These are phyloP conservation scores for Sphagnurus paluster DNA, from an alignment of 1,284 basidiomycete species.

Conservation along the genomic window DNA sequence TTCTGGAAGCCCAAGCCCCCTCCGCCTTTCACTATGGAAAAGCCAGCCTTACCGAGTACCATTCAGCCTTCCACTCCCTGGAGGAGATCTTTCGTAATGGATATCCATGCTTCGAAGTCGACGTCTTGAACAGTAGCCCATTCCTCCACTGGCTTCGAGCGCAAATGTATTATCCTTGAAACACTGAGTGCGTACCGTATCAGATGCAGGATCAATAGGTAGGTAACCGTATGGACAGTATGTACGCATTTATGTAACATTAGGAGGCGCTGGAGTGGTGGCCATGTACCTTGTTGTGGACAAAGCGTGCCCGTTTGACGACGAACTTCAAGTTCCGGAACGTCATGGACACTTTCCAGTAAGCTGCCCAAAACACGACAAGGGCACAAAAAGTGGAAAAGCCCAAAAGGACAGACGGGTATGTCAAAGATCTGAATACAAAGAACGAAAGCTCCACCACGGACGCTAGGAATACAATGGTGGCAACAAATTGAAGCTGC, in stretches of 20 bases:
- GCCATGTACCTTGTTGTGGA: constrained; percentile 3
- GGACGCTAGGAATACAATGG: constrained; percentile 25
- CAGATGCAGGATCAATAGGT: too few species aligned
- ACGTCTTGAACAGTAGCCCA: too few species aligned
- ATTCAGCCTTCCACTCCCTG: too few species aligned
- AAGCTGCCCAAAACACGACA: constrained; percentile 26
- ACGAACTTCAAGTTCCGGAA: constrained; percentile 24
- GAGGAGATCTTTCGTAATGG: neutral
- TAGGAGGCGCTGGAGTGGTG: neutral
- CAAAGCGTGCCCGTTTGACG: constrained; percentile 17
- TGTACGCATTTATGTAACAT: neutral
- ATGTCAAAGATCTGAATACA: constrained; percentile 26
- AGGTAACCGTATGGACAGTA: too few species aligned
- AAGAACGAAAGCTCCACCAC: constrained; percentile 27
- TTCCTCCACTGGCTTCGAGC: too few species aligned
- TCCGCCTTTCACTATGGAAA: too few species aligned
- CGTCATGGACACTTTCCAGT: constrained; percentile 31
- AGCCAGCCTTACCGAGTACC: too few species aligned
- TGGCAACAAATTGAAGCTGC: constrained; percentile 31
- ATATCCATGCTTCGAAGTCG: constrained; percentile 6
- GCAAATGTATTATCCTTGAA: too few species aligned
- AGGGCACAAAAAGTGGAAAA: constrained; percentile 18
- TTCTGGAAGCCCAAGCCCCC: constrained; percentile 22
- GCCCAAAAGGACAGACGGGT: constrained; percentile 25
- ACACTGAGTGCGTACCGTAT: too few species aligned